Percentiles rank a stretch among this genome's conserved stretches.
Evolutionary conservation across 352 stramenopile species (phyloP).

Genomic region (Pilasporangium apinafurcum): DNA sequence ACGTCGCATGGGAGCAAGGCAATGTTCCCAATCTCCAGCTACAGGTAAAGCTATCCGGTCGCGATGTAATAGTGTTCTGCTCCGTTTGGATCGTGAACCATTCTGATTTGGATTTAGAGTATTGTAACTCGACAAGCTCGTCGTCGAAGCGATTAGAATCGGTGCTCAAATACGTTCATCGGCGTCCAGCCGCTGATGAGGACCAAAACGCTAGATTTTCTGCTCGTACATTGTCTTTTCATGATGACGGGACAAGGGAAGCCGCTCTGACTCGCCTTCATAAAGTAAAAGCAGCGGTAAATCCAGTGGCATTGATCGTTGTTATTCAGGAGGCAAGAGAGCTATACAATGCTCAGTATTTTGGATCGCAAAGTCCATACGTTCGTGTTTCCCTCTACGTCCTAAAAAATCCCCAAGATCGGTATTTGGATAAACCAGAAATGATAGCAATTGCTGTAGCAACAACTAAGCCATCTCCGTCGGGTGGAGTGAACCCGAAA

Average conservation of each 20-base stretch:
- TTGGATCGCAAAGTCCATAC: slow-evolving; percentile 82
- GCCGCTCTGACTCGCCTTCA: slow-evolving; percentile 50
- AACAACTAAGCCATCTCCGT: slow-evolving; percentile 74
- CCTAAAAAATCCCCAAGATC: slow-evolving; percentile 77
- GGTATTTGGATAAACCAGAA: slow-evolving; percentile 68
- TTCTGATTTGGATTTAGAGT: slow-evolving; percentile 77
- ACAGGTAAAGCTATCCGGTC: slow-evolving; percentile 72
- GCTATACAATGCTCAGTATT: slow-evolving; percentile 84
- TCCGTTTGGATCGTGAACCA: slow-evolving; percentile 88
- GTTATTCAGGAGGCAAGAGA: slow-evolving; percentile 75
- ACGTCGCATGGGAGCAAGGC: slow-evolving; percentile 60
- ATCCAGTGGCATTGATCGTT: slow-evolving; percentile 74
- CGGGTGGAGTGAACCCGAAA: slow-evolving; percentile 60
- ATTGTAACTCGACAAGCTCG: slow-evolving; percentile 79
- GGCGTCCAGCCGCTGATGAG: slow-evolving; percentile 23
- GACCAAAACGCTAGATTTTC: slow-evolving; percentile 60
- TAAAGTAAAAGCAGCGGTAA: slow-evolving; percentile 72
- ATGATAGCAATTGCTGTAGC: slow-evolving; percentile 72
- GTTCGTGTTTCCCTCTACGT: slow-evolving; percentile 76
- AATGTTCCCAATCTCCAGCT: slow-evolving; percentile 80
- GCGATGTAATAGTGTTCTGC: slow-evolving; percentile 82
- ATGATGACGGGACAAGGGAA: slow-evolving; percentile 38
- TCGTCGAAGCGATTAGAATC: slow-evolving; percentile 61
- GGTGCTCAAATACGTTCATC: slow-evolving; percentile 74
- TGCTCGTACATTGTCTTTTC: slow-evolving; percentile 53